Base-by-base conservation (phyloP, 2,329 filamentous ascomycete species). In the Fusarium sp. region DNA sequence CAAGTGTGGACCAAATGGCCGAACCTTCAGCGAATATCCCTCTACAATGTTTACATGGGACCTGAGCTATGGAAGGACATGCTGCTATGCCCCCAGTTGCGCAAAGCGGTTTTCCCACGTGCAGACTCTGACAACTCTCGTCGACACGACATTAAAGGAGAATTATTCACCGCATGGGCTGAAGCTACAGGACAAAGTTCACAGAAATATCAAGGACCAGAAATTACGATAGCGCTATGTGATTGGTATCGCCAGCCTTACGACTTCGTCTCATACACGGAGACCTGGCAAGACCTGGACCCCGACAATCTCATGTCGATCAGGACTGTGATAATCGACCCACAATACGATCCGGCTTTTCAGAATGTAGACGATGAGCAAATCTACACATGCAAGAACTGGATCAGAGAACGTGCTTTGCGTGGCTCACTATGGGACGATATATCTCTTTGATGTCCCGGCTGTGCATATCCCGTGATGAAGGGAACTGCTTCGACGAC, bases 1-100 rank as follows among this genome's bases (percentile, higher is more conserved):
- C 29, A 58, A 3, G 64, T 75, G 18, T 71, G 70, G 66, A 16
- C 42, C 6, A 48, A 16, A 13, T 76, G 74, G 74, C 68, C 71
- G 22, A 74, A 67, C 25, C 63, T 76, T 5, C 61, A 55, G 3
- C 68, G 73, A 7, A 9, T 76, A 3, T 55, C 61, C 4, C 41
- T 76, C 1, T 75, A 69, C 37, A 67, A 73, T 29, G 47, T 54
- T 7, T 0, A 10, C 0, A 3, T 22, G 3, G 22, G 24, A 0
- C 24, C 45, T 2, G 1, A 4, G 2, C 18, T 61, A 0, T 75
- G 63, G 54, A 11, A 14, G 0, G 7, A 51, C 4, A 60, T 76
- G 54, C 45, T 60, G 3, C 1, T 9, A 0, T 55, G 57, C 14
- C 47, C 54, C 18, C 18, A 46, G 11, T 30, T 76, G 1, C 57